Conservation (phyloP, 1,139 yeast species). For the Yamadazyma diospyri region DNA sequence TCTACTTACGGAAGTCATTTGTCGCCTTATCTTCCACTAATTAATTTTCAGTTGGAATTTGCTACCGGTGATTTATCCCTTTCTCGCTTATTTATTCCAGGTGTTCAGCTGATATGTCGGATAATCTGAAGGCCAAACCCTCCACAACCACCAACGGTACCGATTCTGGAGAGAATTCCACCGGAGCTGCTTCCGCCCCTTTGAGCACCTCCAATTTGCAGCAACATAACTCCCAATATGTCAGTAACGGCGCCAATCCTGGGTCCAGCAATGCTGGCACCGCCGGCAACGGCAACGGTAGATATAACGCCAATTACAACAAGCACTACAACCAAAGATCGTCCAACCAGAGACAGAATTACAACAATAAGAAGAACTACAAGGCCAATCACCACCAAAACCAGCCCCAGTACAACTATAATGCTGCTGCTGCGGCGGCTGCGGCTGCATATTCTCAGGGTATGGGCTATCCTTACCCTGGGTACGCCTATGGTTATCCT, state of each 20-base stretch:
- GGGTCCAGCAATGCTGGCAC: neutral
- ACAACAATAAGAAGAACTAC: slow-evolving; percentile 8
- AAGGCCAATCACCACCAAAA: slow-evolving; percentile 12
- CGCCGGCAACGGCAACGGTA: slow-evolving; percentile 2
- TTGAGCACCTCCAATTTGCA: slow-evolving; percentile 14
- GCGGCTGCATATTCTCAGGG: slow-evolving; percentile 13
- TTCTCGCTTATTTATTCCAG: neutral
- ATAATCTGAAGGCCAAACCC: neutral
- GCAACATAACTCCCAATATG: slow-evolving; percentile 11
- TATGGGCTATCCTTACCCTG: slow-evolving; percentile 21
- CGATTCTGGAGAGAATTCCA: neutral
- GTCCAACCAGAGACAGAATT: slow-evolving; percentile 7
- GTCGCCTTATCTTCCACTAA: slow-evolving; percentile 3
- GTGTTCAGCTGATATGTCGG: slow-evolving; percentile 1
- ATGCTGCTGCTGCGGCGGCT: slow-evolving; percentile 16
- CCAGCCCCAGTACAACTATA: slow-evolving; percentile 14
- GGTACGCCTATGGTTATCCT: slow-evolving; percentile 15
- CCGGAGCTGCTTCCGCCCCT: slow-evolving; percentile 3
- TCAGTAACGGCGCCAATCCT: no score
- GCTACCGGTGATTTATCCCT: slow-evolving; percentile 1
- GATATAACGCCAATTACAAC: slow-evolving; percentile 5
- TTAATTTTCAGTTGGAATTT: slow-evolving; percentile 5
- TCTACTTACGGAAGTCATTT: no score
- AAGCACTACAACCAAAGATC: slow-evolving; percentile 6
- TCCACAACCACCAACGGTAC: neutral